Conservation (phyloP, 805 yeast species). For the Cyberlindnera lachancei region DNA sequence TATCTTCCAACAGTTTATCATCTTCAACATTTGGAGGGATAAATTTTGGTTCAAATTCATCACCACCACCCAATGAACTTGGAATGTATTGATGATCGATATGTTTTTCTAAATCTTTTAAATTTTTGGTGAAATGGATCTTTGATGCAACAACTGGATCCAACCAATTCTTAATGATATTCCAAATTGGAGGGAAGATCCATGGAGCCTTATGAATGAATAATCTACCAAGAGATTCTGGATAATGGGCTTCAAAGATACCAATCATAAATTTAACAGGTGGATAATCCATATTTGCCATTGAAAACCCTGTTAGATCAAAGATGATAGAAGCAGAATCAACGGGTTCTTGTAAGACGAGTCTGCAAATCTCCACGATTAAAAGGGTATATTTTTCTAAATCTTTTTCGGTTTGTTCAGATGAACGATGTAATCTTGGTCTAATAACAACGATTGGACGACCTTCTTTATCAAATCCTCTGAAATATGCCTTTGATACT, state of each 20-base stretch:
- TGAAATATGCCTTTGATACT: slow-evolving; percentile 61
- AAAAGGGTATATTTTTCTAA: slow-evolving; percentile 69
- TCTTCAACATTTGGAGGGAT: slow-evolving; percentile 51
- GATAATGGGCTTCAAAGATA: slow-evolving; percentile 93
- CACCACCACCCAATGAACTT: slow-evolving; percentile 67
- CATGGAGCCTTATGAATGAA: slow-evolving; percentile 94
- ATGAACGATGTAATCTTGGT: slow-evolving; percentile 67
- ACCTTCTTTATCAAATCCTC: slow-evolving; percentile 64
- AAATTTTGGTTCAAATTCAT: slow-evolving; percentile 50
- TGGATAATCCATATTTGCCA: slow-evolving; percentile 87
- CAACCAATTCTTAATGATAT: slow-evolving; percentile 83
- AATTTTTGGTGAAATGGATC: slow-evolving; percentile 70
- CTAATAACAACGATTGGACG: slow-evolving; percentile 80
- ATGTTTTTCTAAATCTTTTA: slow-evolving; percentile 57
- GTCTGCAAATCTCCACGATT: slow-evolving; percentile 74
- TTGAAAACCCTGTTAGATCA: slow-evolving; percentile 78
- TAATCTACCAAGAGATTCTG: slow-evolving; percentile 81
- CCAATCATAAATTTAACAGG: slow-evolving; percentile 86
- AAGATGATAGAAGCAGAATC: slow-evolving; percentile 81
- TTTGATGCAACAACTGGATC: slow-evolving; percentile 95
- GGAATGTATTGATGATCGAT: slow-evolving; percentile 60
- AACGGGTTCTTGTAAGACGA: slow-evolving; percentile 63
- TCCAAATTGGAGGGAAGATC: slow-evolving; percentile 95
- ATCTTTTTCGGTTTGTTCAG: slow-evolving; percentile 61
- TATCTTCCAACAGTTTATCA: slow-evolving; percentile 41